Percentiles rank a stretch among this genome's conserved stretches.
These are phyloP conservation scores for Dalbergia oliveri DNA, from an alignment of 306 rosid species.

Conservation along the genomic window DNA sequence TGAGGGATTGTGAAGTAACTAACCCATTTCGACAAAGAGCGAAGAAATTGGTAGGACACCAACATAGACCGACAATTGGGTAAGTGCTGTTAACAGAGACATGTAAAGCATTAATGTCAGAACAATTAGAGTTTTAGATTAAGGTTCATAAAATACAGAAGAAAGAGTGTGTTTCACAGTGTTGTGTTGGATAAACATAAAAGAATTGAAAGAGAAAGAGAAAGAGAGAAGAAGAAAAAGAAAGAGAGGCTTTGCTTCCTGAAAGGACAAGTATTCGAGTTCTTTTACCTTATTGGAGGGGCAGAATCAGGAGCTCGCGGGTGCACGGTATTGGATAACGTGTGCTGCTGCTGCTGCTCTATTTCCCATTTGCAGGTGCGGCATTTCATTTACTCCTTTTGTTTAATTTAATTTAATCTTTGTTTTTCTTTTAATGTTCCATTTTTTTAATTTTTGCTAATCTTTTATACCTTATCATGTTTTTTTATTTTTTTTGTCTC, in stretches of 20 bases:
- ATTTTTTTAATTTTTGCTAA: not conserved
- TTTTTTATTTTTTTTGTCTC: not conserved
- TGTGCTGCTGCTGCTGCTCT: no score
- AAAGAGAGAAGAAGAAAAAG: not conserved
- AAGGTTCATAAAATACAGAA: slow-evolving; percentile 32
- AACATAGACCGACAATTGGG: slow-evolving; percentile 7
- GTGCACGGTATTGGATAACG: not conserved
- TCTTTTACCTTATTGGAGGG: slow-evolving; percentile 8
- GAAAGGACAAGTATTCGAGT: slow-evolving; percentile 22
- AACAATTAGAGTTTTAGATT: slow-evolving; percentile 34
- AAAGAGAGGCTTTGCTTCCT: not conserved
- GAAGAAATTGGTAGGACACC: slow-evolving; percentile 31
- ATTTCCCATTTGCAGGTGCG: not conserved
- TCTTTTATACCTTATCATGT: not conserved
- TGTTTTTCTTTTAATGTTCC: not conserved
- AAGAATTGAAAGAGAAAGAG: not conserved
- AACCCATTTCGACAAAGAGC: slow-evolving; percentile 46
- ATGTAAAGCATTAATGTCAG: not conserved
- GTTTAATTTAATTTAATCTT: not conserved
- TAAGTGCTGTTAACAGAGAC: slow-evolving; percentile 1
- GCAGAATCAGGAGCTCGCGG: slow-evolving; percentile 20
- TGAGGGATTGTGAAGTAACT: slow-evolving; percentile 24
- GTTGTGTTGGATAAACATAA: slow-evolving; percentile 44
- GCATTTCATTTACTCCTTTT: not conserved
- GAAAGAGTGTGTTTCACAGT: not conserved